Conservation (phyloP, 2,329 filamentous ascomycete species). For the Neonectria magnoliae region DNA sequence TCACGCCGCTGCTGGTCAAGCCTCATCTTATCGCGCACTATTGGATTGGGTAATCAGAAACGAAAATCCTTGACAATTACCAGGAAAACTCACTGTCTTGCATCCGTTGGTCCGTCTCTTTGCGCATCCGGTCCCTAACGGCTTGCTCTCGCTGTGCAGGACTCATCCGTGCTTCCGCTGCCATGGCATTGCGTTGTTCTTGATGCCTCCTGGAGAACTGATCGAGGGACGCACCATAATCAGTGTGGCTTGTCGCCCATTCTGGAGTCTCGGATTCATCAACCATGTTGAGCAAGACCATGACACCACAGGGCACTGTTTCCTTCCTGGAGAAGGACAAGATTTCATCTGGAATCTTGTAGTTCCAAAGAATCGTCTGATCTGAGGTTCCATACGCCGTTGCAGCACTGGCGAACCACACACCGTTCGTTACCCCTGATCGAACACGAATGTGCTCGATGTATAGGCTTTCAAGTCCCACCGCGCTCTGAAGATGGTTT, state of each 20-base stretch:
- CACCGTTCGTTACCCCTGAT: constrained; percentile 49
- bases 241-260: constrained; percentile 59
- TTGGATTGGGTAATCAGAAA: constrained; percentile 1
- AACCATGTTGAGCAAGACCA: constrained; percentile 64
- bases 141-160: constrained; percentile 55
- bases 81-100: constrained; percentile 54
- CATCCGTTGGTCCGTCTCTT: constrained; percentile 56
- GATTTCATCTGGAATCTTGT: constrained; percentile 64
- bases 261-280: constrained; percentile 63
- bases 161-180: constrained; percentile 56
- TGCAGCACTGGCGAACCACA: constrained; percentile 67
- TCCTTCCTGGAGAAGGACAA: constrained; percentile 61
- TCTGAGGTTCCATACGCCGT: constrained; percentile 65
- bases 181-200: constrained; percentile 54
- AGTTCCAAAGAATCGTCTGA: constrained; percentile 69
- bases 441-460: constrained; percentile 59
- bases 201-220: constrained; percentile 48
- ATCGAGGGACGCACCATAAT: constrained; percentile 47
- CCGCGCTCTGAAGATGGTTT: constrained; percentile 36
- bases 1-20: constrained; percentile 55
- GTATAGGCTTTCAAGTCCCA: constrained; percentile 51
- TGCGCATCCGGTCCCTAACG: constrained; percentile 51
- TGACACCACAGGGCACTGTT: constrained; percentile 67
- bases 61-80: background rate
- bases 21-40: constrained; percentile 56